Evolutionary conservation across 345 rosid genomes (phyloP), one percentile per base, ranked within the genome.

Genomic region (Salix koriyanagi): DNA sequence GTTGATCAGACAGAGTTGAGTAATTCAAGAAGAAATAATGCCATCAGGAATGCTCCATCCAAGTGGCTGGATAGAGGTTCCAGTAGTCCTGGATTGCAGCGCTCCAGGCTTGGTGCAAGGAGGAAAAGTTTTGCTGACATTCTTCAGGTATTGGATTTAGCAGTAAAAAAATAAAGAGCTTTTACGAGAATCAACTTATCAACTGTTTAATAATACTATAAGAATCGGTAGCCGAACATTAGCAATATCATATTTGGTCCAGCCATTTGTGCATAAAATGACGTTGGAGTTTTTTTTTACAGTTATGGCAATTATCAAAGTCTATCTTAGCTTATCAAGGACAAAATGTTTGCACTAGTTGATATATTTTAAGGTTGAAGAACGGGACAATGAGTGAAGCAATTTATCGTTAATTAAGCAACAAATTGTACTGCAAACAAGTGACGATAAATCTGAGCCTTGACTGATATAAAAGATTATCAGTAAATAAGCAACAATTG

Each of bases 61-160:
- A 90, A 86, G 78, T 84, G 88, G 85, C 85, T 79, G 34, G 85
- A 84, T 74, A 85, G 87, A 83, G 85, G 84, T 6, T 79, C 84
- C 16, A 87, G 86, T 72, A 77, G 84, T 54, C 74, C 80, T 70
- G 91, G 86, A 70, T 48, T 81, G 73, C 74, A 88, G 70, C 81
- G 82, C 60, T 65, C 83, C 75, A 91, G 89, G 52, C 82, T 93
- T 82, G 95, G 94, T 19, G 73, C 87, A 1, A 90, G 96, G 89
- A 89, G 93, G 89, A 96, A 89, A 88, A 96, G 99, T 86, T 93
- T 92, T 80, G 94, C 99, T 19, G 98, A 96, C 88, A 93, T 92
- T 78, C 92, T 96, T 83, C 98, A 92, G 97, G 98, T 92, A 78
- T 65, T 64, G 16, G 19, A 69, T 75, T 71, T 76, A 7, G 19